Evolutionary conservation across 345 rosid genomes (phyloP).

Genomic region (Lagerstroemia speciosa): DNA sequence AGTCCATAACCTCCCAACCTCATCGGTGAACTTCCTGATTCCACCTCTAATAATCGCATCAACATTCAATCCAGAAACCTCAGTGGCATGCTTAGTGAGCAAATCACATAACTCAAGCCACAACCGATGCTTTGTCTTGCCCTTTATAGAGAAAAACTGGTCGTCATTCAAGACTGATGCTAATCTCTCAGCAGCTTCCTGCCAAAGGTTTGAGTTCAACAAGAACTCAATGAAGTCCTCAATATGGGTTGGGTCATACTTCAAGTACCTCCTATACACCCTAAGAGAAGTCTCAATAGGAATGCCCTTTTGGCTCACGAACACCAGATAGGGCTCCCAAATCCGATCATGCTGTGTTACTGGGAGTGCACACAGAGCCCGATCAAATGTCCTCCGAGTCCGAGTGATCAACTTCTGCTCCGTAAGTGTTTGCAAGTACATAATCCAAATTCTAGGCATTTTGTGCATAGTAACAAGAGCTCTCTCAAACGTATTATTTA

Average conservation of each 20-base stretch:
- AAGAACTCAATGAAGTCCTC: slow-evolving; percentile 91
- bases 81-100: slow-evolving; percentile 72
- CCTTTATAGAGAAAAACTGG: slow-evolving; percentile 68
- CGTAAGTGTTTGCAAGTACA: slow-evolving; percentile 60
- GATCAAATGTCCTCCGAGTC: slow-evolving; percentile 58
- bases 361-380: slow-evolving; percentile 84
- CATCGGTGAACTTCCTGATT: slow-evolving; percentile 82
- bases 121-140: slow-evolving; percentile 77
- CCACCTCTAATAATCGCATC: slow-evolving; percentile 96
- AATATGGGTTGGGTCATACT: slow-evolving; percentile 85
- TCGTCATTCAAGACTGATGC: slow-evolving; percentile 92
- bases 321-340: slow-evolving; percentile 81
- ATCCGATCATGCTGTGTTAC: slow-evolving; percentile 89
- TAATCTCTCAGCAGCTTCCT: slow-evolving; percentile 74
- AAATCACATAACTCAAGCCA: slow-evolving; percentile 94
- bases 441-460: slow-evolving; percentile 89
- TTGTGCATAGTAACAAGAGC: slow-evolving; percentile 88
- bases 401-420: slow-evolving; percentile 52
- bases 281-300: slow-evolving; percentile 89
- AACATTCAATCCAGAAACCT: slow-evolving; percentile 81
- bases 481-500: slow-evolving; percentile 83
- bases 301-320: slow-evolving; percentile 77
- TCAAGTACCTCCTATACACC: slow-evolving; percentile 88
- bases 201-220: slow-evolving; percentile 78
- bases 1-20: slow-evolving; percentile 93